Conservation (phyloP, 345 rosid genomes). For the Cardamine occulta region DNA sequence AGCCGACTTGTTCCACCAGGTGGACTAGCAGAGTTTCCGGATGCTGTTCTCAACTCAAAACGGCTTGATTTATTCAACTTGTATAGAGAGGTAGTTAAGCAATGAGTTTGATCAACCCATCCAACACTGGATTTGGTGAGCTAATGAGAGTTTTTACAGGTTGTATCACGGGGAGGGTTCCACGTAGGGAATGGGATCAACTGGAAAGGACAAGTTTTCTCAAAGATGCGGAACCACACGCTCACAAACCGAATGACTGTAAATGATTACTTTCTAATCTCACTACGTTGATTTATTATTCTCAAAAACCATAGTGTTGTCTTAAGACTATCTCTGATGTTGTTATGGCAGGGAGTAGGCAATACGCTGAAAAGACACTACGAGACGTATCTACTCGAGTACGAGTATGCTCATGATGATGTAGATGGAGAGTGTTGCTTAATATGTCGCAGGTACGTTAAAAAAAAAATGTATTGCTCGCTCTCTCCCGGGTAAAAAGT, state of each 20-base stretch:
- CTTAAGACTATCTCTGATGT: not conserved
- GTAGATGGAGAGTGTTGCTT: conserved; percentile 98
- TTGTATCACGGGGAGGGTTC: conserved; percentile 98
- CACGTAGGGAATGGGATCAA: conserved; percentile 99
- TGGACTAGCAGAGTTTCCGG: conserved; percentile 92
- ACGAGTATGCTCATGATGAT: conserved; percentile 97
- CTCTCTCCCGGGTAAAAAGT: not conserved
- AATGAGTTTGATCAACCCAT: conserved; percentile 12
- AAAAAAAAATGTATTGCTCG: not conserved
- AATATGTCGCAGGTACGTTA: conserved; percentile 81
- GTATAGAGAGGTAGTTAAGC: conserved; percentile 81
- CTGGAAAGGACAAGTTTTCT: conserved; percentile 99
- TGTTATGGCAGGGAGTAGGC: conserved; percentile 79
- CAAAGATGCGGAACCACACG: conserved; percentile 99
- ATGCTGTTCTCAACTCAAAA: conserved; percentile 92
- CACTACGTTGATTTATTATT: not conserved
- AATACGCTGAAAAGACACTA: conserved; percentile 94
- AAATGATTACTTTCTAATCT: conserved; percentile 39
- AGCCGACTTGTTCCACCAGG: conserved; percentile 97
- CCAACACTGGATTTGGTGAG: conserved; percentile 19
- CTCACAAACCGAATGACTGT: conserved; percentile 97
- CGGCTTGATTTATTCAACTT: conserved; percentile 96
- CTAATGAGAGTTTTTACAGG: conserved; percentile 55
- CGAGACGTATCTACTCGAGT: conserved; percentile 94
- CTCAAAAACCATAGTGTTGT: not conserved